Conservation (phyloP, 225 moss, liverwort and hornwort species). For the Rhytidiadelphus loreus region DNA sequence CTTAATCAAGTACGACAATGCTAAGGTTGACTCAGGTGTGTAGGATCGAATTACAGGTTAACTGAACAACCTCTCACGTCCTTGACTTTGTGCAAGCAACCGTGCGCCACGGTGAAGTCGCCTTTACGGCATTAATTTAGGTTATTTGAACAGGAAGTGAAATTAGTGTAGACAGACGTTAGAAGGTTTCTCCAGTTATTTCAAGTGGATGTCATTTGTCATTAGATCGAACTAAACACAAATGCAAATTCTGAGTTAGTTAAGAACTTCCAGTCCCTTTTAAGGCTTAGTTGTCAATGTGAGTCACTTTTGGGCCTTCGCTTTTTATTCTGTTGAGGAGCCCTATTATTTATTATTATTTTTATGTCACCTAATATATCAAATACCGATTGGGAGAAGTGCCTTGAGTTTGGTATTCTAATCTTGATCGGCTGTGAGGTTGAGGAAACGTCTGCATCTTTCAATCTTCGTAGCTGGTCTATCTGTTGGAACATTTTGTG, state of each 20-base stretch:
- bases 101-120: neutral
- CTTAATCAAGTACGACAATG: conserved; percentile 42
- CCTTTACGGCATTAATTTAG: neutral
- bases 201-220: neutral
- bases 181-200: neutral
- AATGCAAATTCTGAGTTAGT: neutral
- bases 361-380: neutral
- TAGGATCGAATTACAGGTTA: neutral
- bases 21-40: conserved; percentile 13
- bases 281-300: neutral
- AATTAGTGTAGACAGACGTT: neutral
- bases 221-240: neutral
- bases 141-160: neutral
- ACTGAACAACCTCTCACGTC: neutral
- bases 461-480: neutral
- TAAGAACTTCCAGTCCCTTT: neutral
- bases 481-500: neutral
- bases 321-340: neutral
- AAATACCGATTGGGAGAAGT: neutral
- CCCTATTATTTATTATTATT: neutral
- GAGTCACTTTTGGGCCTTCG: neutral
- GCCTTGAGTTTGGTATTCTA: neutral
- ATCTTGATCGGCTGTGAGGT: neutral
- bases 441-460: neutral
- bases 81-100: neutral